Evolutionary conservation across 2,329 filamentous ascomycete genomes (phyloP).

Genomic region (Pseudogymnoascus sp.): DNA sequence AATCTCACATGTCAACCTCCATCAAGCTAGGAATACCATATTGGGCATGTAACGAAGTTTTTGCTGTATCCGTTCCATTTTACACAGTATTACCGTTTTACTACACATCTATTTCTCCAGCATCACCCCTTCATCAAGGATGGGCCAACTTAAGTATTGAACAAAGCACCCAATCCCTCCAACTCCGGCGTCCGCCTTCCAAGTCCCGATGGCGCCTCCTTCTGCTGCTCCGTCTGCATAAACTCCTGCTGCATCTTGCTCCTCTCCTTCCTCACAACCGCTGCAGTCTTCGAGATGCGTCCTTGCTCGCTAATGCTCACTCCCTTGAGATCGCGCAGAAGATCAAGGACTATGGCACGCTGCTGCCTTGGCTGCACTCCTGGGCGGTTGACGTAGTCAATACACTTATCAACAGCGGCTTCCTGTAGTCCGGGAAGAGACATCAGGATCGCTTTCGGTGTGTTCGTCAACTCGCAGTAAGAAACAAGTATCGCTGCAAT

Average conservation of each 20-base stretch:
- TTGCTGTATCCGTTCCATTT: neutral
- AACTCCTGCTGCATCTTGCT: conserved; percentile 59
- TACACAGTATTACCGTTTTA: neutral
- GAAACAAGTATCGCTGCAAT: conserved; percentile 78
- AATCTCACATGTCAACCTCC: neutral
- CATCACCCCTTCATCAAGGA: neutral
- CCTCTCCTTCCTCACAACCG: conserved; percentile 35
- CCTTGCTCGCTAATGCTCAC: conserved; percentile 91
- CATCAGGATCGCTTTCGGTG: conserved; percentile 67
- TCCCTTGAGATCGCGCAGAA: conserved; percentile 79
- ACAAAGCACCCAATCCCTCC: conserved; percentile 4
- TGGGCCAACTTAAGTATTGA: neutral
- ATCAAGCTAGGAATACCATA: neutral
- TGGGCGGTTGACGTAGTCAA: conserved; percentile 50
- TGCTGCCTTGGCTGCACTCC: conserved; percentile 63
- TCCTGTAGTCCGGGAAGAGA: conserved; percentile 69
- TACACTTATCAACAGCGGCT: conserved; percentile 56
- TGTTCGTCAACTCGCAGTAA: conserved; percentile 61
- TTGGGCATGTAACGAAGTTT: neutral
- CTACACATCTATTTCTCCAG: neutral
- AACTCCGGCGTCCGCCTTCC: neutral
- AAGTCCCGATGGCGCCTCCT: conserved; percentile 3
- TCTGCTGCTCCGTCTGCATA: conserved; percentile 40
- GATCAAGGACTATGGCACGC: conserved; percentile 69
- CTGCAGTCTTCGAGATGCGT: conserved; percentile 56